Conservation (phyloP, 352 stramenopile genomes). For the Globisporangium recalcitrans region DNA sequence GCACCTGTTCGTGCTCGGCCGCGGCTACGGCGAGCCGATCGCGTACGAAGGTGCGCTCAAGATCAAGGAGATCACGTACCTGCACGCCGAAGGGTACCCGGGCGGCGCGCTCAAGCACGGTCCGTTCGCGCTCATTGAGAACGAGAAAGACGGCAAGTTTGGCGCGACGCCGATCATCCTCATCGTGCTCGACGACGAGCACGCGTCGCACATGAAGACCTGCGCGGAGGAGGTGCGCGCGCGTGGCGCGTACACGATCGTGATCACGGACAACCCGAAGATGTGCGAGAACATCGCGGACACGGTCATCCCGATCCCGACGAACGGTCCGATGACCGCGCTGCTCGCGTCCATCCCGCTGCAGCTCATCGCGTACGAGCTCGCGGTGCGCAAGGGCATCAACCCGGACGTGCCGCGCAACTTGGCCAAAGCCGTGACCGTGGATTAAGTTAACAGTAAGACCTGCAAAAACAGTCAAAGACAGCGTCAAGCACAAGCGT, state of each 20-base stretch:
- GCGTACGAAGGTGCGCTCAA: slow-evolving; percentile 97
- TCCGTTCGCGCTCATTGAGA: slow-evolving; percentile 98
- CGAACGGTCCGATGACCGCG: slow-evolving; percentile 94
- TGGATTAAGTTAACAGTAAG: slow-evolving; percentile 88
- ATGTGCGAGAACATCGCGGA: slow-evolving; percentile 92
- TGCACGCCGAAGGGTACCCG: slow-evolving; percentile 97
- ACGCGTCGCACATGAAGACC: slow-evolving; percentile 95
- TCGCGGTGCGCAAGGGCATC: slow-evolving; percentile 95
- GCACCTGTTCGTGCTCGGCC: slow-evolving; percentile 94
- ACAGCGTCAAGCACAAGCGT: neutral
- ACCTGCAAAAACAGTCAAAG: neutral
- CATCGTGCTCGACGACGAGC: slow-evolving; percentile 96
- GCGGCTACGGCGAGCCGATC: slow-evolving; percentile 92
- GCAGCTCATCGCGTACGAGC: slow-evolving; percentile 98
- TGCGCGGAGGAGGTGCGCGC: slow-evolving; percentile 95
- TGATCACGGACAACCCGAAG: slow-evolving; percentile 96
- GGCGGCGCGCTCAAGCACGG: slow-evolving; percentile 98
- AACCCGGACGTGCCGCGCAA: slow-evolving; percentile 98
- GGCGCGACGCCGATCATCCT: slow-evolving; percentile 97
- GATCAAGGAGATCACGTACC: slow-evolving; percentile 99
- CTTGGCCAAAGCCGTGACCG: slow-evolving; percentile 98
- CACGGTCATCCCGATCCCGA: slow-evolving; percentile 94
- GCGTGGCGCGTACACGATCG: slow-evolving; percentile 93
- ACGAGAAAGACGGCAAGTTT: slow-evolving; percentile 89
- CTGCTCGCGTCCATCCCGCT: slow-evolving; percentile 94